Conservation (phyloP, 768 basidiomycete genomes). For the Tylopilus felleus region DNA sequence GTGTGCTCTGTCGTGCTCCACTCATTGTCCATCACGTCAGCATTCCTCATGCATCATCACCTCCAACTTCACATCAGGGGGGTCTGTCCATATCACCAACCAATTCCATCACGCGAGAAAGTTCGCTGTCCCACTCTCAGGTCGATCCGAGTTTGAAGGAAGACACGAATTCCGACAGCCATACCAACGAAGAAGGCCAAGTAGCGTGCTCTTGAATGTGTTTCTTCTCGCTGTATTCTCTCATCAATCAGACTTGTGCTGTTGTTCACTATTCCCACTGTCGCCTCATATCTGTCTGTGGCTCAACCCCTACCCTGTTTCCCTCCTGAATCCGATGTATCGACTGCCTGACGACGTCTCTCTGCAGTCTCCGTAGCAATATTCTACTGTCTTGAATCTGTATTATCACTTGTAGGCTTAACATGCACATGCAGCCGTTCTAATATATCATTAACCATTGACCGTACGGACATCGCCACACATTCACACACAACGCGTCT, state of each 20-base stretch:
- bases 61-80: constrained; percentile 50
- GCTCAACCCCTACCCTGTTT: constrained; percentile 10
- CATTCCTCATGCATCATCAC: constrained; percentile 87
- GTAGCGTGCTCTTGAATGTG: constrained; percentile 1
- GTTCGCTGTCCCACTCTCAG: constrained; percentile 35
- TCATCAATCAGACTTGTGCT: constrained; percentile 5
- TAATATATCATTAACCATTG: constrained; percentile 22
- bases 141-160: constrained; percentile 19
- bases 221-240: constrained; percentile 3
- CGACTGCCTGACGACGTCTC: constrained; percentile 11
- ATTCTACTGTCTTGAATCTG: constrained; percentile 23
- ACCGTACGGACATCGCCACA: no score
- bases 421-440: constrained; percentile 15
- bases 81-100: constrained; percentile 73
- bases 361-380: constrained; percentile 19
- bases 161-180: constrained; percentile 8
- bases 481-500: not conserved
- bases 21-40: constrained; percentile 38
- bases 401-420: constrained; percentile 31
- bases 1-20: not conserved
- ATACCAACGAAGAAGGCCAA: constrained; percentile 10
- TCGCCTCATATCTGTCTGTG: constrained; percentile 22
- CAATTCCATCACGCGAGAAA: constrained; percentile 66
- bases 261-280: constrained; percentile 20
- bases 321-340: constrained; percentile 10